phyloP scores from a whole-genome alignment of 148 eudicot species.

The Heliamphora exappendiculata region DNA sequence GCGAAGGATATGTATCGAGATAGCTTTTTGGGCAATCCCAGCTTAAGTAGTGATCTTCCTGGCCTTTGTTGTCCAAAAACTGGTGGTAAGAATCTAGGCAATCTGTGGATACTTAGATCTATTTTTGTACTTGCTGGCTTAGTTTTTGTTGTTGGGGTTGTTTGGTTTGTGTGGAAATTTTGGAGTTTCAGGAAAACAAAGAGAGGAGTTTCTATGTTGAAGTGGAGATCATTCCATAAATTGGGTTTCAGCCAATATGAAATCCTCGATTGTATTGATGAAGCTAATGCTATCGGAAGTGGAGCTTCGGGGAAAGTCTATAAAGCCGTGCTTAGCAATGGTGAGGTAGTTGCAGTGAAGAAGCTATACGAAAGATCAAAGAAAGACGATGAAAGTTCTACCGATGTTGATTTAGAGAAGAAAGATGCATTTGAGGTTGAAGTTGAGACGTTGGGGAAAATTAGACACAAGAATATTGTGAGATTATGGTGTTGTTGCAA shows the following conservation, averaged over 20 bases:
- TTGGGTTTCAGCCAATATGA: constrained; percentile 36
- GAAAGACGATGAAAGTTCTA: background rate
- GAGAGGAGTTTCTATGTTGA: constrained; percentile 8
- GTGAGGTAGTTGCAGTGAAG: constrained; percentile 44
- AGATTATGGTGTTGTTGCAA: constrained; percentile 43
- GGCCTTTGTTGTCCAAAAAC: constrained; percentile 17
- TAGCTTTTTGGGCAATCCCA: constrained; percentile 45
- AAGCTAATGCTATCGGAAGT: constrained; percentile 40
- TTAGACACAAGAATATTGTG: constrained; percentile 50
- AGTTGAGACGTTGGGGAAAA: constrained; percentile 42
- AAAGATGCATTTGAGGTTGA: constrained; percentile 34
- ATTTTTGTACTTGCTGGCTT: constrained; percentile 19
- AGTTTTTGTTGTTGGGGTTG: constrained; percentile 25
- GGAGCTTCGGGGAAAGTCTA: constrained; percentile 53
- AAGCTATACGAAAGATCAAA: constrained; percentile 22
- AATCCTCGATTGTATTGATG: constrained; percentile 26
- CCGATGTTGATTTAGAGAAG: constrained; percentile 5
- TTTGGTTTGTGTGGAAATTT: constrained; percentile 23
- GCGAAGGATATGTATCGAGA: constrained; percentile 19
- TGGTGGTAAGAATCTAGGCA: background rate
- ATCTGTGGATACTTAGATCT: constrained; percentile 21
- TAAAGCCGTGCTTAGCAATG: constrained; percentile 34
- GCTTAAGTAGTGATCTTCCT: constrained; percentile 18
- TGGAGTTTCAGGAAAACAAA: constrained; percentile 18
- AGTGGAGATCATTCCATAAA: constrained; percentile 53